A percentile compares a stretch with the other conserved stretches of the same genome.
Conservation (phyloP, 805 yeast species). For the Schwanniomyces pseudopolymorphus region DNA sequence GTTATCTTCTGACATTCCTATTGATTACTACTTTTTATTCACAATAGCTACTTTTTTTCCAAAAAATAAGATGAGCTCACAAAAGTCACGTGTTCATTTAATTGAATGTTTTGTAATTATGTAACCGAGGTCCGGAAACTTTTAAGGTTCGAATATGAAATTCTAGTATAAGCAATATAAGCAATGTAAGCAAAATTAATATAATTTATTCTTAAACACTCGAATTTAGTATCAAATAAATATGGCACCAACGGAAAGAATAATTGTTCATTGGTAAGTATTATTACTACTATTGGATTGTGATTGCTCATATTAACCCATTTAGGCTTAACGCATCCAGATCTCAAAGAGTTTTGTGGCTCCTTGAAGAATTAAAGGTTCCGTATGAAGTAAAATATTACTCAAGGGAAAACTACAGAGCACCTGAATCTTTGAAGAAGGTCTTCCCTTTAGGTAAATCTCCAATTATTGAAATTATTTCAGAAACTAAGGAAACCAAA, state of each 20-base stretch:
- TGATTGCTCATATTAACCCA: neutral
- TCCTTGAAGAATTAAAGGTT: conserved; percentile 34
- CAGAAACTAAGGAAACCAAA: conserved; percentile 15
- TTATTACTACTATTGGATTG: neutral
- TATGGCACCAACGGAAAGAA: conserved; percentile 10
- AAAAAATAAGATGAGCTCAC: neutral
- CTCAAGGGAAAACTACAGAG: conserved; percentile 24
- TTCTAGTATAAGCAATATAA: too few relatives aligned
- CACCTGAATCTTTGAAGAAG: conserved; percentile 30
- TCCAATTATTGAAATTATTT: conserved; percentile 29
- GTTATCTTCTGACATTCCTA: neutral
- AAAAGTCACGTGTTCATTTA: neutral
- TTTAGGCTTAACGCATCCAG: conserved; percentile 33
- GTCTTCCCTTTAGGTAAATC: conserved; percentile 40
- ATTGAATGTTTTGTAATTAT: neutral
- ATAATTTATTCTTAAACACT: too few relatives aligned
- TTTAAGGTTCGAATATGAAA: neutral
- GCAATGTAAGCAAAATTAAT: too few relatives aligned
- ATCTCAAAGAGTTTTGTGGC: conserved; percentile 37
- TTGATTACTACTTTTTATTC: neutral
- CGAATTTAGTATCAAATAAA: too few relatives aligned
- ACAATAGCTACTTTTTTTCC: neutral
- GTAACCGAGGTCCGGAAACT: neutral
- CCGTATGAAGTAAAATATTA: conserved; percentile 33
- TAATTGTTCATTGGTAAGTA: conserved; percentile 25